A percentile compares a stretch with the other conserved stretches of the same genome.
These are phyloP conservation scores for Panicum hallii DNA, from an alignment of 202 grass and related monocot species.

Conservation along the genomic window DNA sequence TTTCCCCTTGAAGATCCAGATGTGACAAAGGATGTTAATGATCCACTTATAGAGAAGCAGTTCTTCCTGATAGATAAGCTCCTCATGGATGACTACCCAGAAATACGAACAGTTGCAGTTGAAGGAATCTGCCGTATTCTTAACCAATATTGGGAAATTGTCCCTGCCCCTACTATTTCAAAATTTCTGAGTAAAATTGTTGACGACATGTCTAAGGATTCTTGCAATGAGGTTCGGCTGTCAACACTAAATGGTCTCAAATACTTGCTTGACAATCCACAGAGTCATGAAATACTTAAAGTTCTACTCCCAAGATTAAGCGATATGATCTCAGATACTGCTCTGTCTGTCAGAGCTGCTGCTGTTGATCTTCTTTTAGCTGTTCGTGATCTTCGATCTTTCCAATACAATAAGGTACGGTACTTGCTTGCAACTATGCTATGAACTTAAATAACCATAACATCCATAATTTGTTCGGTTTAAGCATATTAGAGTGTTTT, in stretches of 20 bases:
- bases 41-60: constrained; percentile 80
- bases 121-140: constrained; percentile 92
- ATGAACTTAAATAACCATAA: not conserved
- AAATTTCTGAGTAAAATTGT: constrained; percentile 85
- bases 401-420: constrained; percentile 87
- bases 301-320: constrained; percentile 84
- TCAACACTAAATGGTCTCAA: constrained; percentile 83
- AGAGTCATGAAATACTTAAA: constrained; percentile 92
- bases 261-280: constrained; percentile 93
- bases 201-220: constrained; percentile 83
- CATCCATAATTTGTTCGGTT: constrained; percentile 32
- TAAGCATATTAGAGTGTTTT: constrained; percentile 21
- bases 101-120: constrained; percentile 81
- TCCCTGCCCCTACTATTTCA: constrained; percentile 74
- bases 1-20: constrained; percentile 96
- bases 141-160: constrained; percentile 94
- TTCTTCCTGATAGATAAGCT: constrained; percentile 90
- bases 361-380: constrained; percentile 84
- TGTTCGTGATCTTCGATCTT: constrained; percentile 76
- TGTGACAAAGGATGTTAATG: constrained; percentile 89
- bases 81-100: constrained; percentile 75
- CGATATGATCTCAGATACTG: constrained; percentile 68
- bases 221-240: constrained; percentile 76
- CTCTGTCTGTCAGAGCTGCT: constrained; percentile 74
- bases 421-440: not conserved